Base-by-base conservation (phyloP, 202 grass and related monocot genomes). In the Brachypodium distachyon region DNA sequence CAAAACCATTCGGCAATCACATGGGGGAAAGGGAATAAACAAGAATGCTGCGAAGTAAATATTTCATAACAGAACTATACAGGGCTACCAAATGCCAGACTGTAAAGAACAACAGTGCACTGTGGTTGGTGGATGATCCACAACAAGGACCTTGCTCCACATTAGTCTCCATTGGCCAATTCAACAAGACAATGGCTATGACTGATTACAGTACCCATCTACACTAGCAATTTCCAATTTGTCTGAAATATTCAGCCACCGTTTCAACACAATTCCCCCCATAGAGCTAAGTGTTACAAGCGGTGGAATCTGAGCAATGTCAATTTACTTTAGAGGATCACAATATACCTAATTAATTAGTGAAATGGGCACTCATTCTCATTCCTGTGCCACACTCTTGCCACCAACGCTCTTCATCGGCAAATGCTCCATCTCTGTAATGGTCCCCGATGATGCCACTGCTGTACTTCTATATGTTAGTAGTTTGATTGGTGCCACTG, bases 331-430 rank as follows among this genome's bases (percentile, higher is more conserved):
- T 1, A 70, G 38, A 44, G 0, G 12, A 69, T 60, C 28, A 48
- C 73, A 51, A 61, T 83, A 47, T 77, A 92, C 79, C 58, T 67
- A 81, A 3, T 61, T 77, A 63, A 73, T 77, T 27, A 69, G 38
- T 40, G 21, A 77, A 67, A 10, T n/a, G 3, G 8, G 55, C 37
- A 23, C 27, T 9, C 69, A 10, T 61, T 12, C 12, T 80, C 57
- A 95, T 22, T 87, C 92, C 72, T 91, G 86, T 5, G 86, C 86
- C 42, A 87, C 67, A 4, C 46, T 84, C 83, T 91, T 95, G 34
- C 76, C 58, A 9, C 61, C 52, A 2, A 87, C 41, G 12, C 33
- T 59, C 83, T 95, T 95, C 80, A 81, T 71, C 7, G 63, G 86
- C 36, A 95, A 61, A 79, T 89, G 80, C 42, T 94, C 92, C 74